Percentiles rank a stretch among this genome's conserved stretches.
Evolutionary conservation across 148 eudicot species (phyloP).

Genomic region (Amaranthus cruentus): DNA sequence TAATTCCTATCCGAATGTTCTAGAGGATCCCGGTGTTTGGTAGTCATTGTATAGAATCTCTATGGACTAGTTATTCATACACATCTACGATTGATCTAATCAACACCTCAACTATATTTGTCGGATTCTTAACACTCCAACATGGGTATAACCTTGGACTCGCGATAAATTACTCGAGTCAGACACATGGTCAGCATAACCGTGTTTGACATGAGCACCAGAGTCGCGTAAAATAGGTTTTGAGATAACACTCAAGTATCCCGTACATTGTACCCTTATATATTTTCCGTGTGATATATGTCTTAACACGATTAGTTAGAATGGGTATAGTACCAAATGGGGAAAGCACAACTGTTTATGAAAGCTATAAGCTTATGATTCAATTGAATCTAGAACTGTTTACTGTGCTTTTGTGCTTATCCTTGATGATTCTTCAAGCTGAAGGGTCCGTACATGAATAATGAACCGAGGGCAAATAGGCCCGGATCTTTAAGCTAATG

Average conservation of each 20-base stretch:
- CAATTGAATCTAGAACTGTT: neutral
- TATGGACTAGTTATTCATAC: too few species aligned
- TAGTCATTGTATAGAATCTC: too few species aligned
- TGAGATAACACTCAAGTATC: neutral
- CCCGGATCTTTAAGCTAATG: constrained; percentile 7
- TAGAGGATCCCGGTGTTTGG: too few species aligned
- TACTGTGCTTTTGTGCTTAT: neutral
- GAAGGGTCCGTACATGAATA: constrained; percentile 15
- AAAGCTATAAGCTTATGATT: neutral
- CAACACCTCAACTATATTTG: too few species aligned
- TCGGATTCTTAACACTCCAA: too few species aligned
- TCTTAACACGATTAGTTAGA: neutral
- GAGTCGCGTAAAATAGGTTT: too few species aligned
- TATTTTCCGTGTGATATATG: neutral
- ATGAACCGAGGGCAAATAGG: neutral
- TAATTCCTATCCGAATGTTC: too few species aligned
- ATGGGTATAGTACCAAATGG: neutral
- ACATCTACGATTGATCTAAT: too few species aligned
- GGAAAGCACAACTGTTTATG: neutral
- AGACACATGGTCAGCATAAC: too few species aligned
- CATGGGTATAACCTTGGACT: too few species aligned
- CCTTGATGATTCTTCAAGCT: constrained; percentile 18
- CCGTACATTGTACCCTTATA: neutral
- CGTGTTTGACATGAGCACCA: too few species aligned
- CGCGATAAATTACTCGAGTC: too few species aligned